Percentiles rank a stretch among this genome's conserved stretches.
Conservation (phyloP, 2,329 filamentous ascomycete species). For the Colletotrichum theobromicola region DNA sequence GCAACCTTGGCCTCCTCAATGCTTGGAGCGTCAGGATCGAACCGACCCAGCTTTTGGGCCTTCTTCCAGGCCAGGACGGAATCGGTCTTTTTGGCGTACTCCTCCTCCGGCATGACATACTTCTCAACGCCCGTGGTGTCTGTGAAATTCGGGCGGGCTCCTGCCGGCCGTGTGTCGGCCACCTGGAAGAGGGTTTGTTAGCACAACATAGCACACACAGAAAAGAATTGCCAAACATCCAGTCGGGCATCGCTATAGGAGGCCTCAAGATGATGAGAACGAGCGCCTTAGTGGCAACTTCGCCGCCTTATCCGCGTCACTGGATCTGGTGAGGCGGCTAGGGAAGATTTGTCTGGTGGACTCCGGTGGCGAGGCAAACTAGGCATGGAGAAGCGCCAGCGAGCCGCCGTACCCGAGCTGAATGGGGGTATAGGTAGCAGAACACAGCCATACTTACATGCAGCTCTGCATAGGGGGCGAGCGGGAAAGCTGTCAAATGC, state of each 20-base stretch:
- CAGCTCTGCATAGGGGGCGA: slow-evolving; percentile 79
- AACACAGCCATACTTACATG: slow-evolving; percentile 64
- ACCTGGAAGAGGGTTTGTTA: slow-evolving; percentile 57
- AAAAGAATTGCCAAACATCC: not conserved
- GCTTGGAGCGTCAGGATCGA: slow-evolving; percentile 82
- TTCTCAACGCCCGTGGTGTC: slow-evolving; percentile 85
- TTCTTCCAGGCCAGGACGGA: slow-evolving; percentile 96
- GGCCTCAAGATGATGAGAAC: not conserved
- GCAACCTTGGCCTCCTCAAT: slow-evolving; percentile 75
- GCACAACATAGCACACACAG: not conserved
- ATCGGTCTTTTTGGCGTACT: slow-evolving; percentile 86
- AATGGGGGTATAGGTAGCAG: not conserved
- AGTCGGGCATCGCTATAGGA: not conserved
- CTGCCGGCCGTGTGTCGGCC: slow-evolving; percentile 77
- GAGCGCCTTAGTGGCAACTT: not conserved
- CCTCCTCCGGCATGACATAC: slow-evolving; percentile 83
- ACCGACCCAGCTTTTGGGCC: slow-evolving; percentile 91
- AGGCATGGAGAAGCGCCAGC: not conserved
- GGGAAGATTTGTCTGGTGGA: not conserved
- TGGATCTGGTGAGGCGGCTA: not conserved
- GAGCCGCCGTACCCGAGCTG: not conserved
- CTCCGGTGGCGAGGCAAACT: not conserved
- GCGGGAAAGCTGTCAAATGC: slow-evolving; percentile 66
- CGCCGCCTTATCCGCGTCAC: not conserved
- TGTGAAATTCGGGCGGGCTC: slow-evolving; percentile 78